phyloP scores from a whole-genome alignment of 148 eudicot genomes.

The Rhododendron williamsianum region DNA sequence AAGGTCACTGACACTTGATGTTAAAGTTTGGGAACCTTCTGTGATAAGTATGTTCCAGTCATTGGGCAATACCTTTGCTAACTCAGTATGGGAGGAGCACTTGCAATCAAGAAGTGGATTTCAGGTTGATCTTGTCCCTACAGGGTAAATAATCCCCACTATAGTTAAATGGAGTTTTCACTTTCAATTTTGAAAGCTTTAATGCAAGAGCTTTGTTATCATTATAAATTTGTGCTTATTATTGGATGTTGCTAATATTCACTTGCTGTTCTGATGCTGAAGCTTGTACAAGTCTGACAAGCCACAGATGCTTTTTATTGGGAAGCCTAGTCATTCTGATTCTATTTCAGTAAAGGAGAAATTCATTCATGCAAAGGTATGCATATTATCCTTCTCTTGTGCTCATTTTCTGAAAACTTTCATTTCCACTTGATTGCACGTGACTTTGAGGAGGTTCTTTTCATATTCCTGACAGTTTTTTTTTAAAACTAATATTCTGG shows the following conservation, averaged over 20 bases:
- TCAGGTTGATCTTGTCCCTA: slow-evolving; percentile 62
- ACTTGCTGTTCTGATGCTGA: slow-evolving; percentile 24
- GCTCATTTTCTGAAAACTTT: not conserved
- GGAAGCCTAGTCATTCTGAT: slow-evolving; percentile 83
- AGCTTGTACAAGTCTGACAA: slow-evolving; percentile 70
- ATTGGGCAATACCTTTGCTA: slow-evolving; percentile 82
- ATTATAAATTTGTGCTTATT: not conserved
- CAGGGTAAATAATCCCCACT: slow-evolving; percentile 43
- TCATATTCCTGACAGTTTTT: not conserved
- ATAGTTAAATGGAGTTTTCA: not conserved
- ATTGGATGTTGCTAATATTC: slow-evolving; percentile 14
- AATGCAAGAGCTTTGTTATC: not conserved
- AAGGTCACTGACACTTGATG: slow-evolving; percentile 96
- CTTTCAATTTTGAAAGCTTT: not conserved
- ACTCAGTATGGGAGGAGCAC: slow-evolving; percentile 90
- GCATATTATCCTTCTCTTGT: not conserved
- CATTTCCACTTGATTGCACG: not conserved
- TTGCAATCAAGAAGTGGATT: slow-evolving; percentile 76
- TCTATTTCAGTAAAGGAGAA: slow-evolving; percentile 87
- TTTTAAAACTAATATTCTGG: no score
- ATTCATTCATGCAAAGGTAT: slow-evolving; percentile 95
- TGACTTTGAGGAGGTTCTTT: not conserved
- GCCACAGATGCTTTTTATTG: slow-evolving; percentile 52
- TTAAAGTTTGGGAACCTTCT: slow-evolving; percentile 96
- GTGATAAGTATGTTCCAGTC: slow-evolving; percentile 89